phyloP scores from a whole-genome alignment of 176 grass and related monocot genomes.

The Thalia dealbata region DNA sequence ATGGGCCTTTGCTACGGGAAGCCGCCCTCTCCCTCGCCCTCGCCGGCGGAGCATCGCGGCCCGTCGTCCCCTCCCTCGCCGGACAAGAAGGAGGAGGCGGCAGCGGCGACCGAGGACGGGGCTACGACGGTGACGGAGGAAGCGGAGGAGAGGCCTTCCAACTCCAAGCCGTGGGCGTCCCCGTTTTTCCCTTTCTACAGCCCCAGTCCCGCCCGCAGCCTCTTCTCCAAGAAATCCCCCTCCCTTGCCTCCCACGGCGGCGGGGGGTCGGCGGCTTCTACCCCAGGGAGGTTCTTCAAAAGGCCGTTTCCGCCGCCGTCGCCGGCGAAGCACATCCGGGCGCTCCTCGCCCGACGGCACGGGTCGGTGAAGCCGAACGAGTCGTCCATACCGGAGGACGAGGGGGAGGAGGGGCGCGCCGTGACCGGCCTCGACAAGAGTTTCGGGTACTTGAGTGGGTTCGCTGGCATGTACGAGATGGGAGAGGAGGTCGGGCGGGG shows the following conservation, averaged over 20 bases:
- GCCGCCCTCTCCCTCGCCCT: not conserved
- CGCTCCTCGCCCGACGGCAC: slow-evolving; percentile 41
- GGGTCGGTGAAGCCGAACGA: slow-evolving; percentile 28
- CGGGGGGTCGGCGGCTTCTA: slow-evolving; percentile 36
- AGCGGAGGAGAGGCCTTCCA: slow-evolving; percentile 8
- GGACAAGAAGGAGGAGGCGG: not conserved
- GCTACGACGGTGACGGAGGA: not conserved
- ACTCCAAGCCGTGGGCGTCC: slow-evolving; percentile 8
- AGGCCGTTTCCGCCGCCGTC: slow-evolving; percentile 48
- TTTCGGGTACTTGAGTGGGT: slow-evolving; percentile 23
- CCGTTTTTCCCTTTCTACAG: slow-evolving; percentile 19
- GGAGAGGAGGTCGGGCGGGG: slow-evolving; percentile 25
- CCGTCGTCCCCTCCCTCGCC: not conserved
- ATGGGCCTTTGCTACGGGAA: slow-evolving; percentile 13
- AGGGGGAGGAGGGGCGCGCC: slow-evolving; percentile 6
- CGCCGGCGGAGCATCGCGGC: not conserved
- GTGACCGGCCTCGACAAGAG: slow-evolving; percentile 20
- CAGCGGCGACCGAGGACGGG: not conserved
- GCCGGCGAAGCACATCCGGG: slow-evolving; percentile 48
- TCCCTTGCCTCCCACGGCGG: slow-evolving; percentile 18
- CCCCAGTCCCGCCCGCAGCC: slow-evolving; percentile 11
- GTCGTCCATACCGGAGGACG: slow-evolving; percentile 21
- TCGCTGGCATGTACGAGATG: slow-evolving; percentile 18
- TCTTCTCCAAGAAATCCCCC: slow-evolving; percentile 17
- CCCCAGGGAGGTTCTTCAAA: slow-evolving; percentile 28